phyloP scores from a whole-genome alignment of 78 protist genomes.

The Dictyostelium citrinum region DNA sequence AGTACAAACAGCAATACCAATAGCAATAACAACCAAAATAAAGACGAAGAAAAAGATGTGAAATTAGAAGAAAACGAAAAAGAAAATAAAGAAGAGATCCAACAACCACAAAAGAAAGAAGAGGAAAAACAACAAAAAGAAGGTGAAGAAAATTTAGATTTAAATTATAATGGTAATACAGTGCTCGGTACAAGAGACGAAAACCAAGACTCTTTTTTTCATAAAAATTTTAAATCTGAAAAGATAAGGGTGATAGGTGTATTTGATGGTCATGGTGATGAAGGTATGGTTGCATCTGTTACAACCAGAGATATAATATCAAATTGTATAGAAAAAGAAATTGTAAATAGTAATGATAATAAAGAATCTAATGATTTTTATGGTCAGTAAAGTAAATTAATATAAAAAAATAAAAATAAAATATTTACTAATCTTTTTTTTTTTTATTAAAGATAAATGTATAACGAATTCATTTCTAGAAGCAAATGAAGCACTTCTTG shows the following conservation, averaged over 20 bases:
- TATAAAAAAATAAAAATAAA: not conserved
- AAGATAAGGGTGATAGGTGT: slow-evolving; percentile 14
- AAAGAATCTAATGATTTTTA: not conserved
- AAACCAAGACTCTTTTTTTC: slow-evolving; percentile 42
- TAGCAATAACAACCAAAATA: not conserved
- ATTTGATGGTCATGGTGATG: slow-evolving; percentile 55
- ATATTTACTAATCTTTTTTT: not conserved
- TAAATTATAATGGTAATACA: not conserved
- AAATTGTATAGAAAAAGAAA: not conserved
- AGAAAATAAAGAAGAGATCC: not conserved
- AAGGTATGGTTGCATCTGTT: slow-evolving; percentile 1
- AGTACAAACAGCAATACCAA: not conserved
- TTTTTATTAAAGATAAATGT: not conserved
- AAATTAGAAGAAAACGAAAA: not conserved
- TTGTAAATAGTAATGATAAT: not conserved
- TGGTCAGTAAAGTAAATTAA: not conserved
- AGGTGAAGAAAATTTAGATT: not conserved
- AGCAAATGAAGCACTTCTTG: not conserved
- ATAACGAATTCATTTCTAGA: not conserved
- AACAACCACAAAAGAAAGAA: not conserved
- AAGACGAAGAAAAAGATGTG: not conserved
- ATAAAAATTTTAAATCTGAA: not conserved
- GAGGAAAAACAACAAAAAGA: not conserved
- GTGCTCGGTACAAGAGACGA: slow-evolving; percentile 29
- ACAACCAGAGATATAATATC: slow-evolving; percentile 14